These are phyloP conservation scores for Polyporus arcularius DNA, from an alignment of 768 basidiomycete genomes.

Conservation along the genomic window DNA sequence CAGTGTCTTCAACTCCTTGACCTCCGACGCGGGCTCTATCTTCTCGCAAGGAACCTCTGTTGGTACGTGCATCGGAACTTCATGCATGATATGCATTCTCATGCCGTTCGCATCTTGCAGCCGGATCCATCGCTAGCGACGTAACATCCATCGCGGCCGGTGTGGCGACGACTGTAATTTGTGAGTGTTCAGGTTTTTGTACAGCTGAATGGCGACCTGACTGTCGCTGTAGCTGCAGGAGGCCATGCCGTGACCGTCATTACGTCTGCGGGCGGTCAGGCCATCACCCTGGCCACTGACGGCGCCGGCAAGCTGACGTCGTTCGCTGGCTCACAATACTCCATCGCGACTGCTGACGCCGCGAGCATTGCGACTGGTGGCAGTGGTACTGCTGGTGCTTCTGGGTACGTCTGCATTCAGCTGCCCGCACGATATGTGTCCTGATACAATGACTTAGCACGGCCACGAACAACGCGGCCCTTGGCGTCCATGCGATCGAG, in stretches of 20 bases:
- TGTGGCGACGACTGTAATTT: slow-evolving; percentile 19
- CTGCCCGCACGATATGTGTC: background rate
- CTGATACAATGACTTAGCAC: background rate
- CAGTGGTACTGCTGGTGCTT: slow-evolving; percentile 5
- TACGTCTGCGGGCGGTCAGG: slow-evolving; percentile 58
- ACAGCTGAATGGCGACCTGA: background rate
- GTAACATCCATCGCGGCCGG: slow-evolving; percentile 26
- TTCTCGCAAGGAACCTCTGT: slow-evolving; percentile 29
- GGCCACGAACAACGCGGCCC: slow-evolving; percentile 19
- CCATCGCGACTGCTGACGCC: slow-evolving; percentile 44
- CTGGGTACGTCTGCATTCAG: slow-evolving; percentile 6
- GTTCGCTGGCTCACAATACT: slow-evolving; percentile 55
- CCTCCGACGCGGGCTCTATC: slow-evolving; percentile 36
- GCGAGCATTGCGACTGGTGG: slow-evolving; percentile 30
- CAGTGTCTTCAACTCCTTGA: slow-evolving; percentile 40
- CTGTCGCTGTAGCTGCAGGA: slow-evolving; percentile 46
- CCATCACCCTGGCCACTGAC: slow-evolving; percentile 56
- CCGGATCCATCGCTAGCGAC: slow-evolving; percentile 40
- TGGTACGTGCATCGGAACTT: slow-evolving; percentile 15
- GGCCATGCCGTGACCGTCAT: slow-evolving; percentile 55
- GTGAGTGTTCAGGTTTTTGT: slow-evolving; percentile 22
- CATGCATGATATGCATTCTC: background rate
- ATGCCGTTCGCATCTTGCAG: slow-evolving; percentile 21
- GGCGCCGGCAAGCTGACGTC: slow-evolving; percentile 45
- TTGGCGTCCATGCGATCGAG: slow-evolving; percentile 19